These are phyloP conservation scores for Sextonia rubra DNA, from an alignment of 164 flowering plant species.

Conservation along the genomic window DNA sequence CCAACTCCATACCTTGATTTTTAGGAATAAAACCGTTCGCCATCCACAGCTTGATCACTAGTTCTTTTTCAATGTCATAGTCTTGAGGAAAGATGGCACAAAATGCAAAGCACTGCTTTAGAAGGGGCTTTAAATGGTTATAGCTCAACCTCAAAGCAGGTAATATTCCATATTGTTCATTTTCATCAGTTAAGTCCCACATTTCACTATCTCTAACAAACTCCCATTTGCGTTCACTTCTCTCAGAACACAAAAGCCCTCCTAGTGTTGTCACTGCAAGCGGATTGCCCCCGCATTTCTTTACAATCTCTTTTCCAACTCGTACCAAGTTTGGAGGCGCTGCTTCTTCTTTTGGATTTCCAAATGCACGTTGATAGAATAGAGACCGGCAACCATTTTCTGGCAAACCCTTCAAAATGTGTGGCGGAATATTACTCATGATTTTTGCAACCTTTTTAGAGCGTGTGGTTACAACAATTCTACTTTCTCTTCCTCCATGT, in stretches of 20 bases:
- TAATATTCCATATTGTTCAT: not conserved
- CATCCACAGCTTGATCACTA: slow-evolving; percentile 7
- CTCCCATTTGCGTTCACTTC: not conserved
- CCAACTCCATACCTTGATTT: not conserved
- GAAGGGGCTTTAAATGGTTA: not conserved
- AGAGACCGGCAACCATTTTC: slow-evolving; percentile 3
- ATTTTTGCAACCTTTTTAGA: not conserved
- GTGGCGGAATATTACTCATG: not conserved
- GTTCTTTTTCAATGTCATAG: not conserved
- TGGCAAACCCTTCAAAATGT: not conserved
- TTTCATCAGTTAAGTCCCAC: not conserved
- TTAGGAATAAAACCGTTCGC: slow-evolving; percentile 1
- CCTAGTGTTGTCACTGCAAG: slow-evolving; percentile 5
- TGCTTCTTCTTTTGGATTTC: not conserved
- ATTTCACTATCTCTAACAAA: not conserved
- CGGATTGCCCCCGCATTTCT: slow-evolving; percentile 8
- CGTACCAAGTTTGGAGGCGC: not conserved
- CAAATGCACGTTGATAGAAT: slow-evolving; percentile 10
- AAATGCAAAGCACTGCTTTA: slow-evolving; percentile 6
- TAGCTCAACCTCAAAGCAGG: slow-evolving; percentile 8
- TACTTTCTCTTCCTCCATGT: slow-evolving; percentile 2
- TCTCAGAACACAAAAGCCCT: not conserved
- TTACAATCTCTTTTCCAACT: slow-evolving; percentile 1
- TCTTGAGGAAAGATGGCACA: slow-evolving; percentile 10
- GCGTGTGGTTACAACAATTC: slow-evolving; percentile 7